Conservation (phyloP, 192 early-diverging fungal genomes). For the Coemansia sp. region DNA sequence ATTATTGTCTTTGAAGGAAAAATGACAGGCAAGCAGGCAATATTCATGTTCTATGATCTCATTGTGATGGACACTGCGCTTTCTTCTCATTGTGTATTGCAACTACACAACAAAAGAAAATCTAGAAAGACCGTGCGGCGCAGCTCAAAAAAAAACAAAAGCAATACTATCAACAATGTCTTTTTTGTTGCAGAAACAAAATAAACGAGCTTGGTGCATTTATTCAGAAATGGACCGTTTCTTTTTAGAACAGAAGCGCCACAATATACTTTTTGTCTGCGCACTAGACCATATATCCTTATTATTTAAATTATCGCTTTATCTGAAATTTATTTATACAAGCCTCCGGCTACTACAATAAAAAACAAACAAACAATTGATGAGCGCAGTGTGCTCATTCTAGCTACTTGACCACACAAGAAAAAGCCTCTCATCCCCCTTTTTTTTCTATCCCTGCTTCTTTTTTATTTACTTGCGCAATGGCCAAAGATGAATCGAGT, state of each 20-base stretch:
- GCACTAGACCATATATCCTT: conserved; percentile 6
- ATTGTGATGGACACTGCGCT: background rate
- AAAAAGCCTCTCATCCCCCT: background rate
- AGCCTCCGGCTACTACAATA: background rate
- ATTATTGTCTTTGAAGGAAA: background rate
- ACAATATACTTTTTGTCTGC: background rate
- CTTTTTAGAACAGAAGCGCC: background rate
- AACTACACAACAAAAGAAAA: background rate
- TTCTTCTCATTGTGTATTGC: background rate
- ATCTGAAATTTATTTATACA: background rate
- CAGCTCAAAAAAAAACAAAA: background rate
- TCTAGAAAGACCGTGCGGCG: background rate
- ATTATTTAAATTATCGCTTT: background rate
- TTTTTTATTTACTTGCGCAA: background rate
- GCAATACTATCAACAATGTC: background rate
- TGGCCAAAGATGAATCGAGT: background rate
- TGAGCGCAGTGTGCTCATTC: background rate
- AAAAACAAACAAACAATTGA: background rate
- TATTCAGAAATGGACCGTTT: conserved; percentile 1
- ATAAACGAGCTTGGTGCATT: background rate
- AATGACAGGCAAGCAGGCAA: background rate
- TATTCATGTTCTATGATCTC: conserved; percentile 2
- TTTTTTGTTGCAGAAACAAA: background rate
- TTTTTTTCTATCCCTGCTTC: background rate
- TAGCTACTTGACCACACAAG: background rate